These are phyloP conservation scores for Gautieria morchelliformis DNA, from an alignment of 768 basidiomycete species.

Conservation along the genomic window DNA sequence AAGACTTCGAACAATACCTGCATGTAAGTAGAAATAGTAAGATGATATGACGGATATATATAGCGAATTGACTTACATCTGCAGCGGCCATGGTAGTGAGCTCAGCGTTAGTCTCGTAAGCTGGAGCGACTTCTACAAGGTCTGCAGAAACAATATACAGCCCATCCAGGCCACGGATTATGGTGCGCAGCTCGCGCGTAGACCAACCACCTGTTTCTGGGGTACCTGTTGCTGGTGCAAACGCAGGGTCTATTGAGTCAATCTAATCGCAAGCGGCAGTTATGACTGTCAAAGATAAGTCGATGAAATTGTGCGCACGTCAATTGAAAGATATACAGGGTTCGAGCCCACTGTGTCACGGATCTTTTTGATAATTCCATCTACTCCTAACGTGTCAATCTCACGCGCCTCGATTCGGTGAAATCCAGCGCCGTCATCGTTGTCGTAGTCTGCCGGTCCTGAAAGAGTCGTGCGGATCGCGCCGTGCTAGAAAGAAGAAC, in stretches of 20 bases:
- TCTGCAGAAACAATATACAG: constrained; percentile 73
- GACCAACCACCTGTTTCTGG: constrained; percentile 78
- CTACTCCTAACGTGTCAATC: constrained; percentile 69
- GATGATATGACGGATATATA: not conserved
- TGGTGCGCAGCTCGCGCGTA: constrained; percentile 69
- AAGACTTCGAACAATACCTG: constrained; percentile 68
- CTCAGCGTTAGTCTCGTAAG: constrained; percentile 63
- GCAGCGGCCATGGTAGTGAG: constrained; percentile 56
- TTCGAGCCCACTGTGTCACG: constrained; percentile 62
- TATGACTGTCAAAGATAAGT: not conserved
- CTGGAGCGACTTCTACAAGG: constrained; percentile 78
- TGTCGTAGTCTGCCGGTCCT: constrained; percentile 64
- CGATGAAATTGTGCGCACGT: constrained; percentile 33
- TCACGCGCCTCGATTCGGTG: constrained; percentile 76
- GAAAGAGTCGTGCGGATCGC: constrained; percentile 81
- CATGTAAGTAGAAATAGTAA: not conserved
- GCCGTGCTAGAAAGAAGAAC: constrained; percentile 45
- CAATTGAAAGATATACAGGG: constrained; percentile 74
- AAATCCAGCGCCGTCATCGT: constrained; percentile 74
- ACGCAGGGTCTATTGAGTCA: constrained; percentile 72
- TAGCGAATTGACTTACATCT: constrained; percentile 32
- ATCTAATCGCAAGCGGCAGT: constrained; percentile 34
- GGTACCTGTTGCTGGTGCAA: constrained; percentile 78
- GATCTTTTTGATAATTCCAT: constrained; percentile 74
- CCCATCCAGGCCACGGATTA: constrained; percentile 67